These are phyloP conservation scores for Neodidymelliopsis sp. DNA, from an alignment of 2,329 filamentous ascomycete genomes.

Conservation along the genomic window DNA sequence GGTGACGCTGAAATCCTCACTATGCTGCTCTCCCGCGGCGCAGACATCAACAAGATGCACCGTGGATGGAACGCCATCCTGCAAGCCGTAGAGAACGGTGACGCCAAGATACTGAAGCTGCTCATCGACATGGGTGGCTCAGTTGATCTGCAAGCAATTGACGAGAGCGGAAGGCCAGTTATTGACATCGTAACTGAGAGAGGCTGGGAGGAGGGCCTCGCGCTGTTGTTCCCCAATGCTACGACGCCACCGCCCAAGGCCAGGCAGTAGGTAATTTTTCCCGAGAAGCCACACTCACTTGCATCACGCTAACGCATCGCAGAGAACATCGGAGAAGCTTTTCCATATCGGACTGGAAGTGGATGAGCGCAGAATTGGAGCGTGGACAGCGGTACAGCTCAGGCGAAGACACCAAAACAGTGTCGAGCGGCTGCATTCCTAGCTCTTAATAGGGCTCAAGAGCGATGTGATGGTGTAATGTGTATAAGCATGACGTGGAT, in stretches of 20 bases:
- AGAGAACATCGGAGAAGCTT: slow-evolving; percentile 22
- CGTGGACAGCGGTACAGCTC: slow-evolving; percentile 3
- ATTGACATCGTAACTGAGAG: slow-evolving; percentile 46
- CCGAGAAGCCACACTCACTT: neutral
- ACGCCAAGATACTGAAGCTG: slow-evolving; percentile 42
- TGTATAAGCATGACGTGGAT: slow-evolving; percentile 9
- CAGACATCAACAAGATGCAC: slow-evolving; percentile 68
- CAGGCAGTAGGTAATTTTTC: slow-evolving; percentile 38
- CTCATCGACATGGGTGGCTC: slow-evolving; percentile 46
- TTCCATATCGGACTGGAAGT: slow-evolving; percentile 30
- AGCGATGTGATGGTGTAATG: slow-evolving; percentile 1
- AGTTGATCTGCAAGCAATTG: slow-evolving; percentile 40
- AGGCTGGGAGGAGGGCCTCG: slow-evolving; percentile 47
- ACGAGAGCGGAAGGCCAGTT: slow-evolving; percentile 40
- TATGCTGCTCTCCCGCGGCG: slow-evolving; percentile 68
- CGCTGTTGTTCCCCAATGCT: slow-evolving; percentile 42
- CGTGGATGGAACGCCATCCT: slow-evolving; percentile 47
- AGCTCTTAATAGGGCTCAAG: neutral
- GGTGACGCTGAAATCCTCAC: slow-evolving; percentile 69
- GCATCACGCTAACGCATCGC: neutral
- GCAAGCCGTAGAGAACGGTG: slow-evolving; percentile 47
- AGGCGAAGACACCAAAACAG: slow-evolving; percentile 15
- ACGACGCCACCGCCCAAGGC: slow-evolving; percentile 19
- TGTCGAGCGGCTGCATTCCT: slow-evolving; percentile 19
- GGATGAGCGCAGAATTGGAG: slow-evolving; percentile 24